Conservation (phyloP, 371 early-diverging fungal genomes). For the Rhizopus stolonifer region DNA sequence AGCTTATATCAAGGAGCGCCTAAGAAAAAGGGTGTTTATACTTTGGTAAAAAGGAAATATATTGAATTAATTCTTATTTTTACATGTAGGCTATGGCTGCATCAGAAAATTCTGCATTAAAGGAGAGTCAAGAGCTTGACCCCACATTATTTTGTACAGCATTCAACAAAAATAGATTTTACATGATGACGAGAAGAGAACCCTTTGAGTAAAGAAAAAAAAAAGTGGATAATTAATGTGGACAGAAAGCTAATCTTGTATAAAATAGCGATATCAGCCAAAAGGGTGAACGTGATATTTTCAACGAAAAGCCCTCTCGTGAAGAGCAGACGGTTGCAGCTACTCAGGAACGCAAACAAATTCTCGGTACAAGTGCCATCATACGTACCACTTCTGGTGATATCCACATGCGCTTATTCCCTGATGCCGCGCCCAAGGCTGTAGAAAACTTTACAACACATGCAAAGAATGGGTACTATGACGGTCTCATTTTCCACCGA, state of each 20-base stretch:
- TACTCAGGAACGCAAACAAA: conserved; percentile 57
- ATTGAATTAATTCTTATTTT: not conserved
- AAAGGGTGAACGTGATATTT: conserved; percentile 86
- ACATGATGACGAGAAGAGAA: conserved; percentile 84
- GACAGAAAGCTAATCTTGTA: not conserved
- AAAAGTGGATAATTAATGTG: not conserved
- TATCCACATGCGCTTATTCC: conserved; percentile 80
- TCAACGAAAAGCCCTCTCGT: conserved; percentile 95
- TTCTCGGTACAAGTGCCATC: conserved; percentile 74
- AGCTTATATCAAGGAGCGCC: conserved; percentile 90
- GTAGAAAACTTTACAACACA: conserved; percentile 91
- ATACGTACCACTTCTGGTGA: conserved; percentile 88
- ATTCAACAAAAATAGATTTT: conserved; percentile 90
- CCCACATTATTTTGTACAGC: conserved; percentile 91
- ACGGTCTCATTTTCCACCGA: conserved; percentile 83
- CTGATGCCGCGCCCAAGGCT: conserved; percentile 87
- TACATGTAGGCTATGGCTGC: conserved; percentile 78
- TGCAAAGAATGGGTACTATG: conserved; percentile 76
- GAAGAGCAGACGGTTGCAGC: conserved; percentile 93
- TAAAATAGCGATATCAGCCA: conserved; percentile 34
- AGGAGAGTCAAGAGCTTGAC: conserved; percentile 70
- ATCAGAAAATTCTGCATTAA: conserved; percentile 80
- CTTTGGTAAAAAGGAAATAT: conserved; percentile 54
- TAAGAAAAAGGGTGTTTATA: conserved; percentile 69
- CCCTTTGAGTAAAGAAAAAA: conserved; percentile 68